These are phyloP conservation scores for Fusarium xylarioides DNA, from an alignment of 2,329 filamentous ascomycete species.

Conservation along the genomic window DNA sequence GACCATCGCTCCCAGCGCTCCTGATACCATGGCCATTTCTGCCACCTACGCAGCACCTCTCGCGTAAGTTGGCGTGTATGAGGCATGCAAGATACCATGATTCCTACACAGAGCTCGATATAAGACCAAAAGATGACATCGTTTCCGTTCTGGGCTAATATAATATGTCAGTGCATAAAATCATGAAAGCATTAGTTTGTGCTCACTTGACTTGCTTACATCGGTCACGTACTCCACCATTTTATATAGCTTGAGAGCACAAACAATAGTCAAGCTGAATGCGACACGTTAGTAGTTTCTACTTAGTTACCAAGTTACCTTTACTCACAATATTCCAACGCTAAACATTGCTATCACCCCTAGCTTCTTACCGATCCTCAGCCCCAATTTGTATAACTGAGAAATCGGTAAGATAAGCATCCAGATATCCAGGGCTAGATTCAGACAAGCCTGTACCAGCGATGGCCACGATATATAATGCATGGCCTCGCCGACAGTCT, in stretches of 20 bases:
- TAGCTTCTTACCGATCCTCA: not conserved
- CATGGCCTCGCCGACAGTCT: not conserved
- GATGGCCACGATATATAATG: not conserved
- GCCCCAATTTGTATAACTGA: not conserved
- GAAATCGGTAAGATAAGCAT: not conserved
- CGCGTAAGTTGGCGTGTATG: not conserved
- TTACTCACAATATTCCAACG: not conserved
- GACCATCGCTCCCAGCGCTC: not conserved
- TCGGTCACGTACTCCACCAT: not conserved
- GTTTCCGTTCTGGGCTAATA: not conserved
- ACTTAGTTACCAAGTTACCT: accelerated
- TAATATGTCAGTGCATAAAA: not conserved
- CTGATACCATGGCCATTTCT: not conserved
- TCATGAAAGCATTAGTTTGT: accelerated
- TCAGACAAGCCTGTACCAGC: not conserved
- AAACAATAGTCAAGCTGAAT: not conserved
- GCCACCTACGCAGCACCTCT: not conserved
- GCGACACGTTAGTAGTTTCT: not conserved
- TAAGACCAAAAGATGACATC: not conserved
- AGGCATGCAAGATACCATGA: not conserved
- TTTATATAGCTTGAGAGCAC: not conserved
- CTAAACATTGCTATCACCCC: not conserved
- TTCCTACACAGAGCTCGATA: not conserved
- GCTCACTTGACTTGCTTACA: not conserved
- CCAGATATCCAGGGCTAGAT: not conserved